phyloP scores from a whole-genome alignment of 2,329 filamentous ascomycete species.

The Cercospora brassicicola region DNA sequence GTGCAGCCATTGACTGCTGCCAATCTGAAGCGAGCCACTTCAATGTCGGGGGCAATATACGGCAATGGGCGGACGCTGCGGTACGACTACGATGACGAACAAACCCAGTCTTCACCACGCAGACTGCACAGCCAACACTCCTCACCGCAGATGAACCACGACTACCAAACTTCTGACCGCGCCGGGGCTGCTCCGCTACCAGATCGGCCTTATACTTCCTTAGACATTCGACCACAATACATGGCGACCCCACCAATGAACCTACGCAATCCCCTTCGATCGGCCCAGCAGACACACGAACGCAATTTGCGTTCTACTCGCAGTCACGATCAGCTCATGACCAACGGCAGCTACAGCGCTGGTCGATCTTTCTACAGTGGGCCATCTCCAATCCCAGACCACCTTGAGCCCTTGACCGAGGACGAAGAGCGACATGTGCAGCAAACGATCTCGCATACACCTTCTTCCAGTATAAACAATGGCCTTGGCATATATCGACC shows the following conservation, averaged over 20 bases:
- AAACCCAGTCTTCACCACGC: conserved; percentile 21
- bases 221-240: conserved; percentile 22
- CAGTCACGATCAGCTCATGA: conserved; percentile 27
- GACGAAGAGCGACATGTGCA: conserved; percentile 36
- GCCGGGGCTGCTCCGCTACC: conserved; percentile 49
- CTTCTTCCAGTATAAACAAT: conserved; percentile 22
- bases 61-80: conserved; percentile 22
- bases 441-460: conserved; percentile 19
- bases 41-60: conserved; percentile 28
- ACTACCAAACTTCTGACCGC: conserved; percentile 39
- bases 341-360: conserved; percentile 15
- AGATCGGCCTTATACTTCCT: conserved; percentile 34
- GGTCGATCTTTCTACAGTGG: conserved; percentile 36
- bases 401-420: conserved; percentile 46
- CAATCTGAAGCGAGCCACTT: conserved; percentile 42
- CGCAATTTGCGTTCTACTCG: conserved; percentile 17
- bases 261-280: conserved; percentile 4
- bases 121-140: conserved; percentile 34
- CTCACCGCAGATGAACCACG: conserved; percentile 34
- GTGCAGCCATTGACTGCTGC: conserved; percentile 41
- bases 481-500: conserved; percentile 59
- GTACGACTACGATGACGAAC: conserved; percentile 27
- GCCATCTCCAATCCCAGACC: conserved; percentile 42
- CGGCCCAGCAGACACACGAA: conserved; percentile 18
- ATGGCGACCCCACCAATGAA: conserved; percentile 6